A percentile compares a stretch with the other conserved stretches of the same genome.
phyloP scores from a whole-genome alignment of 1,284 basidiomycete species.

The Stygiomarasmius scandens region DNA sequence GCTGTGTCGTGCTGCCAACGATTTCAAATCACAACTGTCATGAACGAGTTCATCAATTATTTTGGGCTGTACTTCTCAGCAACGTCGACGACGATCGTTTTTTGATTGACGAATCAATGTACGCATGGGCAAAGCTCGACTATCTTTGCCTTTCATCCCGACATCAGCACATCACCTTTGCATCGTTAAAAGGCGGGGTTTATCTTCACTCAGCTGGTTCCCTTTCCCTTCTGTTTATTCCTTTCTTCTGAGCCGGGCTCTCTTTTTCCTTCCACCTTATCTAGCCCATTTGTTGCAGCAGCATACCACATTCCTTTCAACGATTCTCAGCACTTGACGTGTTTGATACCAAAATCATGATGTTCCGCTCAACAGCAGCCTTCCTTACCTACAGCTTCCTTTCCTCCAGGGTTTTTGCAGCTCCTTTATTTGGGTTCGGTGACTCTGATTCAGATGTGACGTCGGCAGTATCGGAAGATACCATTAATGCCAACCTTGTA shows the following conservation, averaged over 20 bases:
- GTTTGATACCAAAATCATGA: background rate
- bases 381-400: constrained; percentile 3
- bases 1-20: no score
- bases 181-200: no score
- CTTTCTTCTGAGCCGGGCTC: background rate
- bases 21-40: no score
- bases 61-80: no score
- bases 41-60: no score
- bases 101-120: no score
- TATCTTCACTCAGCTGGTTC: background rate
- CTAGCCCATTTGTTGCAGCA: background rate
- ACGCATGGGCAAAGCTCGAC: no score
- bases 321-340: background rate
- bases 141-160: no score
- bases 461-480: constrained; percentile 10
- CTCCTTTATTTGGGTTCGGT: constrained; percentile 10
- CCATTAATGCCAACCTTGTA: constrained; percentile 22
- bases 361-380: background rate
- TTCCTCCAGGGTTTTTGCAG: constrained; percentile 3
- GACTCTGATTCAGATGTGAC: constrained; percentile 5
- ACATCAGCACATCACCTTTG: no score
- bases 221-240: background rate
- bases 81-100: no score
- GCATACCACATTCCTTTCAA: background rate
- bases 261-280: background rate